Evolutionary conservation across 2,329 filamentous ascomycete genomes (phyloP).

Genomic region (Fusarium nodosum): DNA sequence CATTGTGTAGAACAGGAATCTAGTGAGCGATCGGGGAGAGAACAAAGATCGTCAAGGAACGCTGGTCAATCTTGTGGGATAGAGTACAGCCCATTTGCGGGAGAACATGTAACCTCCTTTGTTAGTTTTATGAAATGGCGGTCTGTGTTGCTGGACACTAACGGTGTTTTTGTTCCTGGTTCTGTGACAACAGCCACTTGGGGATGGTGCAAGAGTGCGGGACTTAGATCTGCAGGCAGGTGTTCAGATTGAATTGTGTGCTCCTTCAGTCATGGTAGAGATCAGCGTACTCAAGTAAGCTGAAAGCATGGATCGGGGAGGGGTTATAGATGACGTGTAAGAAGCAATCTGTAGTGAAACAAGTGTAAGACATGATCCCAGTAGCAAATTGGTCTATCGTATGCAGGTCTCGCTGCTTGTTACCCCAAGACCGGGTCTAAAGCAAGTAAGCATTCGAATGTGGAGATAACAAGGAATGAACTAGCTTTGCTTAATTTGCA

Average conservation of each 20-base stretch:
- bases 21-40: no score
- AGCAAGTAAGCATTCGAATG: neutral
- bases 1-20: neutral
- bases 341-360: neutral
- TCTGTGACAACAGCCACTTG: neutral
- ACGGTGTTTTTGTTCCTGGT: neutral
- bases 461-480: neutral
- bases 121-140: neutral
- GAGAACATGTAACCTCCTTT: neutral
- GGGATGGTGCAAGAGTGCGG: neutral
- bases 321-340: neutral
- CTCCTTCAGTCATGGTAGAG: neutral
- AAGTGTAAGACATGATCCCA: neutral
- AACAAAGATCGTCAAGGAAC: neutral
- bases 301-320: neutral
- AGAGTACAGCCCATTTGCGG: neutral
- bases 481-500: no score
- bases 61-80: neutral
- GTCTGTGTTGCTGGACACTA: neutral
- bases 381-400: neutral
- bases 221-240: neutral
- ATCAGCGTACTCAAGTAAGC: neutral
- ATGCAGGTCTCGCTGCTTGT: neutral
- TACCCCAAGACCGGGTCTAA: neutral
- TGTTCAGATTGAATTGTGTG: neutral